Base-by-base conservation (phyloP, 345 rosid species). In the Dovyalis caffra region DNA sequence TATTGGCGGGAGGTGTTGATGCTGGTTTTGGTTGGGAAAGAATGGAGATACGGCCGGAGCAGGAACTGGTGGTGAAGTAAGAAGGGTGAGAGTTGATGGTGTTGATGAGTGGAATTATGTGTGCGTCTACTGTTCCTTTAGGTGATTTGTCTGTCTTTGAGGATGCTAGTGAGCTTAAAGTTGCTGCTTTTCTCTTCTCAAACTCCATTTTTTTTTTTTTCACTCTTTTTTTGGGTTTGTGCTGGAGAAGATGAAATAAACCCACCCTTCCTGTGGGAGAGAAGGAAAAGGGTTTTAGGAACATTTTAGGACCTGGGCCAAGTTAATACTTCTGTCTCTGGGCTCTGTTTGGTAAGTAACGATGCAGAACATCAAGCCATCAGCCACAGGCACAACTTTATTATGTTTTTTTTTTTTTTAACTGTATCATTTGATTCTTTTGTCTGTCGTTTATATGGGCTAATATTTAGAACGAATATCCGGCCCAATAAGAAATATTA, bases 21-120 rank as follows among this genome's bases (percentile, higher is more conserved):
- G 75, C 35, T 45, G 78, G 68, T 63, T 76, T 75, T 26, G 99
- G 97, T 6, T 90, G 95, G 38, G 97, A 87, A 66, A 92, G 89
- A 78, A 95, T 87, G 16, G 97, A 95, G 84, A 95, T 84, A 31
- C 97, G 97, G 68, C 97, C 99, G 74, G 97, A 92, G 87, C 97
- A 95, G 32, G 97, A 92, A 73, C 97, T 91, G 68, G 97, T 95
- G 71, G 97, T 94, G 90, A 86, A 94, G 90, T 85, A 94, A 9
- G 85, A 84, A 32, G 87, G 90, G 83, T 92, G 97, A 68, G 79
- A 64, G 83, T 92, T 92, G 83, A 94, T 74, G 77, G 83, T 74
- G 80, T 84, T 68, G 79, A 94, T 87, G 64, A 94, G 94, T 49
- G 97, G 94, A 45, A 94, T 64, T 57, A 94, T 91, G 29, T 93